phyloP scores from a whole-genome alignment of 352 stramenopile species.

The Phytopythium sindhum region DNA sequence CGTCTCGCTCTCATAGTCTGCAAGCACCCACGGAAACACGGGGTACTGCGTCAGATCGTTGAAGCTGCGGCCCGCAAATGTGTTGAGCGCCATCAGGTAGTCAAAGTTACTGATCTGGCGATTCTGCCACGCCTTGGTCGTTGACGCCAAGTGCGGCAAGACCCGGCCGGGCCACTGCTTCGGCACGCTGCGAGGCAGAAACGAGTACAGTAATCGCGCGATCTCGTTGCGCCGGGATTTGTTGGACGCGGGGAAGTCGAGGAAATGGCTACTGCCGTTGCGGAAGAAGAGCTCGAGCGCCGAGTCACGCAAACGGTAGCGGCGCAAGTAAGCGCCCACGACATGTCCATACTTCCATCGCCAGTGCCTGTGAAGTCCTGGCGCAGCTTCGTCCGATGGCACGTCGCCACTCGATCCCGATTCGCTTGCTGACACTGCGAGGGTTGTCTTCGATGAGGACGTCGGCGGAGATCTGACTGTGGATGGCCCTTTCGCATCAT shows the following conservation, averaged over 20 bases:
- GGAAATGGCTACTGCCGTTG: constrained; percentile 76
- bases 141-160: constrained; percentile 40
- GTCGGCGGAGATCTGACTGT: background rate
- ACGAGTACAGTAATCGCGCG: constrained; percentile 68
- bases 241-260: constrained; percentile 71
- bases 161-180: constrained; percentile 77
- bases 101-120: constrained; percentile 91
- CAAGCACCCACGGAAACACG: constrained; percentile 90
- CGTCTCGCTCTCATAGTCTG: constrained; percentile 67
- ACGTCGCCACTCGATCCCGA: background rate
- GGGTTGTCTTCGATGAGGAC: background rate
- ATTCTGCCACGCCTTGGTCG: constrained; percentile 79
- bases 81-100: constrained; percentile 96
- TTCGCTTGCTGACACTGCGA: background rate
- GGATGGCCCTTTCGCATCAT: background rate
- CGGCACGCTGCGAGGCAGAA: constrained; percentile 56
- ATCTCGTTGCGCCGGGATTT: constrained; percentile 80
- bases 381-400: constrained; percentile 47
- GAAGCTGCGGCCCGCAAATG: constrained; percentile 84
- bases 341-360: constrained; percentile 81
- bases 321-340: constrained; percentile 69
- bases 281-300: constrained; percentile 80
- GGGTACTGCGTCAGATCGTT: constrained; percentile 97
- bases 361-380: constrained; percentile 69
- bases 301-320: constrained; percentile 79